Evolutionary conservation across 441 rosid species (phyloP), one percentile per base, ranked within the genome.

Genomic region (Breynia disticha): DNA sequence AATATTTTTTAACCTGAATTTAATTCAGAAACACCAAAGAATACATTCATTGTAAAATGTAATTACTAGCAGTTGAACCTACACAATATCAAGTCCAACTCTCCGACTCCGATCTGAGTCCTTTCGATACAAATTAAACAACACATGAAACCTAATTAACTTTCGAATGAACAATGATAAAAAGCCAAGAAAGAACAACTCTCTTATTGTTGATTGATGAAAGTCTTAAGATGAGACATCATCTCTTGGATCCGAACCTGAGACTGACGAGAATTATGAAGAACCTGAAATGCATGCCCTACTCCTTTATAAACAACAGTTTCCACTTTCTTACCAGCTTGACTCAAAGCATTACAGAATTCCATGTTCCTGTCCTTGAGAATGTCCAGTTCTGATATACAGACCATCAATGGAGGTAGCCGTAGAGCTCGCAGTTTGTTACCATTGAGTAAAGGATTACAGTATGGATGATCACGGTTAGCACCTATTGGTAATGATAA

Each of bases 221-320:
- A 84, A 21, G 46, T 63, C 53, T 75, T 69, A 60, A 87, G 64
- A 55, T 71, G 77, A 45, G 75, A 48, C 61, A 84, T 66, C 81
- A 84, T 72, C 64, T 87, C 85, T 16, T 52, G 58, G 7, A 79
- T 73, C 57, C 72, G 72, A 19, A 65, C 66, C 12, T 76, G 79
- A 13, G 84, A 69, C 42, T 81, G 55, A 28, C 74, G 76, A 47
- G 90, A 76, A 72, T 70, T 78, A n/a, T 70, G 60, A 12, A 88
- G 81, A 67, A 88, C 69, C 55, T 88, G 91, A 72, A 88, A 85
- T 51, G 83, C 95, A 68, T 88, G 97, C 0, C 95, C 97, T 16
- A 88, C 95, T 37, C 86, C 89, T 78, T 56, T 56, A 53, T 62
- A 79, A 55, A 74, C 54, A 61, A 76, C 84, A 24, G 62, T 67